Evolutionary conservation across 2,329 filamentous ascomycete species (phyloP), one percentile per base, ranked within the genome.

Genomic region (Trichophyton benhamiae): DNA sequence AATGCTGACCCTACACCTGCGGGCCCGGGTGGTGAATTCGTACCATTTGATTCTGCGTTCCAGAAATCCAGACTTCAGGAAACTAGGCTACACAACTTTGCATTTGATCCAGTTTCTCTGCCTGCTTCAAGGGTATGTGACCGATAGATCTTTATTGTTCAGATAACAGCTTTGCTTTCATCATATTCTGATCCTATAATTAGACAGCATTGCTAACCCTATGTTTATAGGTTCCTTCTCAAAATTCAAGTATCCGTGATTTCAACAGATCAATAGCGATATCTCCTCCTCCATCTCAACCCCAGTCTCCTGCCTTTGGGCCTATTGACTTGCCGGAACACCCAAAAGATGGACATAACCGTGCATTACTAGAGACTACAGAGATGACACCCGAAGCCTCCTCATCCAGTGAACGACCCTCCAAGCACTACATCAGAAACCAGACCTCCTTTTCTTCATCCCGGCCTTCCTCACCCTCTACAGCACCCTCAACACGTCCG

Each of bases 221-320:
- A 30, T 3, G 27, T 59, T 22, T 62, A 36, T 66, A 77, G 75
- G 70, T 73, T 59, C 72, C 72, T n/a, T 79, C 78, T 42, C 74
- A 72, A 65, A 84, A 85, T 59, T 78, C 85, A 61, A 87, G 84
- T 69, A 81, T 83, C 55, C 71, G 71, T 62, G 73, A 75, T 60
- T 86, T 84, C 59, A 83, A 58, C 22, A 85, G 87, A 65, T 85
- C 85, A 60, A 79, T 78, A 62, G 82, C 80, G 67, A 78, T 84
- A 46, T 88, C 86, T 65, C 87, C 88, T 63, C 81, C 82, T 63
- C 77, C 82, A 52, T 84, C 86, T 63, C 83, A 87, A 62, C 83
- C 95, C 76, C 88, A 92, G 67, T 95, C 91, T 9, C 92, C 92
- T 66, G 91, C 91, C 48, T 81, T 97, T 59, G 96, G 91, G 11